phyloP scores from a whole-genome alignment of 305 asterid genomes.

The Fraxinus nigra region DNA sequence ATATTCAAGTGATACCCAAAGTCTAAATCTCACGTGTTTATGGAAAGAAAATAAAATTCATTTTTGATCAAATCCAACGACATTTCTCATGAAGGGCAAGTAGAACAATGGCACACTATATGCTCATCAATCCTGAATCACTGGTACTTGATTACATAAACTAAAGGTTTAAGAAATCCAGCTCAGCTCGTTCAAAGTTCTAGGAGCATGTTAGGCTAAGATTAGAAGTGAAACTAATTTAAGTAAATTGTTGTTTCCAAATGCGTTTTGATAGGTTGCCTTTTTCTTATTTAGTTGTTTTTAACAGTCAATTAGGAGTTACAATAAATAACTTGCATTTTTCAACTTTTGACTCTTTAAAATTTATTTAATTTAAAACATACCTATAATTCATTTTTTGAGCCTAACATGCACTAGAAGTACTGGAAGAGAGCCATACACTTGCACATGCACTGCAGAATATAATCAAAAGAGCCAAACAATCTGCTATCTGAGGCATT shows the following conservation, averaged over 20 bases:
- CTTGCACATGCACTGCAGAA: background rate
- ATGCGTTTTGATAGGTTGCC: background rate
- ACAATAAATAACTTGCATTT: background rate
- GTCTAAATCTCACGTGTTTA: background rate
- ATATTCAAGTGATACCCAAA: slow-evolving; percentile 21
- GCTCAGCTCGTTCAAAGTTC: background rate
- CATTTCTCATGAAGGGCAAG: background rate
- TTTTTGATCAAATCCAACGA: background rate
- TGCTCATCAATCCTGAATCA: background rate
- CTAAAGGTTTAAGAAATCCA: background rate
- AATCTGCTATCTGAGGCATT: background rate
- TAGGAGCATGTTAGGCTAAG: background rate
- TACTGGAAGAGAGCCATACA: background rate
- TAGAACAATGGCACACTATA: background rate
- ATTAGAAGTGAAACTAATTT: background rate
- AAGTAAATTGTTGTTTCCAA: background rate
- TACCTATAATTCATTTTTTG: background rate
- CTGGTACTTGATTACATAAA: background rate
- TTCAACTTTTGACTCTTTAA: background rate
- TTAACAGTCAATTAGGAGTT: background rate
- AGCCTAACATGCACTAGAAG: background rate
- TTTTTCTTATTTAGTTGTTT: background rate
- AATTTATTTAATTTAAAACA: background rate
- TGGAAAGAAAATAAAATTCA: background rate
- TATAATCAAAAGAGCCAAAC: background rate